Evolutionary conservation across 306 rosid genomes (phyloP).

Genomic region (Vigna reflexopilosa): DNA sequence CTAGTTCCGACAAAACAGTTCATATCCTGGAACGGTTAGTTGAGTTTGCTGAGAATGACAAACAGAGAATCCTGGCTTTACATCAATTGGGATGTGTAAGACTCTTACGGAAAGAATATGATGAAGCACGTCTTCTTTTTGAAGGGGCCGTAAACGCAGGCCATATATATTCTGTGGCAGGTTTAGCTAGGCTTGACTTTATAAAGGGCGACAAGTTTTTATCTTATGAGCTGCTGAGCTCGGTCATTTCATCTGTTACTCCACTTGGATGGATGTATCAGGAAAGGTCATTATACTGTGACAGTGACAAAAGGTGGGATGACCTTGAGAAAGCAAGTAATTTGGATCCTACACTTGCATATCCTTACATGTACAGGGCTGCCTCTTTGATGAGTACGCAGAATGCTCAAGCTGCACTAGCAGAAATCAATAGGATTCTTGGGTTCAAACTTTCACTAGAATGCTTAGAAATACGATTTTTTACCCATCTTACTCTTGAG

Average conservation of each 20-base stretch:
- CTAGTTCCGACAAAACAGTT: slow-evolving; percentile 71
- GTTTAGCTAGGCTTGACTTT: slow-evolving; percentile 77
- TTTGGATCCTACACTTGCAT: slow-evolving; percentile 87
- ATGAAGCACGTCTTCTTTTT: slow-evolving; percentile 69
- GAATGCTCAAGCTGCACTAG: slow-evolving; percentile 77
- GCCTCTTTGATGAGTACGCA: slow-evolving; percentile 76
- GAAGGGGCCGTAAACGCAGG: slow-evolving; percentile 79
- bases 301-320: slow-evolving; percentile 67
- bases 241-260: slow-evolving; percentile 59
- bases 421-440: slow-evolving; percentile 82
- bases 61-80: slow-evolving; percentile 69
- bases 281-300: slow-evolving; percentile 87
- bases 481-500: slow-evolving; percentile 80
- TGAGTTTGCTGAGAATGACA: slow-evolving; percentile 75
- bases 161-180: slow-evolving; percentile 78
- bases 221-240: slow-evolving; percentile 77
- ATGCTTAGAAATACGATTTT: slow-evolving; percentile 88
- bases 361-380: slow-evolving; percentile 91
- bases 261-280: slow-evolving; percentile 96
- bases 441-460: slow-evolving; percentile 95
- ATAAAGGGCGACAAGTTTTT: slow-evolving; percentile 70
- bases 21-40: slow-evolving; percentile 72
- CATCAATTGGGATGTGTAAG: slow-evolving; percentile 88
- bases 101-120: slow-evolving; percentile 80
- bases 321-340: slow-evolving; percentile 87